A percentile compares a stretch with the other conserved stretches of the same genome.
These are phyloP conservation scores for Spathaspora passalidarum DNA, from an alignment of 805 yeast genomes.

Conservation along the genomic window DNA sequence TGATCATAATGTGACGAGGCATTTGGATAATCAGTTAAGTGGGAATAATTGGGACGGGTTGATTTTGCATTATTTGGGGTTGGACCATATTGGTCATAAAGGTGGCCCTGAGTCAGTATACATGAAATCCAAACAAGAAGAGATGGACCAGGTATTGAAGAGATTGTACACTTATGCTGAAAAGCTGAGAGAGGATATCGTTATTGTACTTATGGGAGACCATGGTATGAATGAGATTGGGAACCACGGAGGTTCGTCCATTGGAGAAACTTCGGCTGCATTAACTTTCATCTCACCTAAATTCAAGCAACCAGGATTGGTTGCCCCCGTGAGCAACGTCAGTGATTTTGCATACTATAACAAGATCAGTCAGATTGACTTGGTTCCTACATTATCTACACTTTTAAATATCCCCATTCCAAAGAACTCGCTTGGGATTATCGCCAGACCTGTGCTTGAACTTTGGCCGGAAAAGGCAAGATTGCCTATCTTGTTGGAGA, in stretches of 20 bases:
- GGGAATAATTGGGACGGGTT: slow-evolving; percentile 73
- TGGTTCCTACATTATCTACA: slow-evolving; percentile 67
- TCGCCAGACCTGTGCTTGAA: slow-evolving; percentile 55
- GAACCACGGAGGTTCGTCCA: slow-evolving; percentile 93
- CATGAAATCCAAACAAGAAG: slow-evolving; percentile 80
- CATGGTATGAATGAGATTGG: slow-evolving; percentile 97
- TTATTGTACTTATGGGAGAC: slow-evolving; percentile 81
- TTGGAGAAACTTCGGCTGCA: slow-evolving; percentile 90
- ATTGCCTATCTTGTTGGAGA: slow-evolving; percentile 44
- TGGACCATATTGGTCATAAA: slow-evolving; percentile 97
- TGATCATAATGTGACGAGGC: slow-evolving; percentile 89
- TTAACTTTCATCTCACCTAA: slow-evolving; percentile 65
- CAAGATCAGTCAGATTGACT: slow-evolving; percentile 61
- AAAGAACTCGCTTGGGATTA: slow-evolving; percentile 67
- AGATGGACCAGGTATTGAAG: slow-evolving; percentile 74
- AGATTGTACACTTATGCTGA: slow-evolving; percentile 40
- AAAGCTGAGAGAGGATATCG: slow-evolving; percentile 37
- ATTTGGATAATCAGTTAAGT: slow-evolving; percentile 59
- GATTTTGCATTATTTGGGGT: slow-evolving; percentile 85
- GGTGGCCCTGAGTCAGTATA: slow-evolving; percentile 82
- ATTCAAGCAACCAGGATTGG: slow-evolving; percentile 18
- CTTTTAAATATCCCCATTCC: slow-evolving; percentile 68
- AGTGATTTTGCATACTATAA: slow-evolving; percentile 52
- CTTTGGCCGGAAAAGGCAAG: slow-evolving; percentile 44
- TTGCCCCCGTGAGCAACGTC: slow-evolving; percentile 37